Evolutionary conservation across 768 basidiomycete species (phyloP), one percentile per base, ranked within the genome.

Genomic region (Russula lepida): DNA sequence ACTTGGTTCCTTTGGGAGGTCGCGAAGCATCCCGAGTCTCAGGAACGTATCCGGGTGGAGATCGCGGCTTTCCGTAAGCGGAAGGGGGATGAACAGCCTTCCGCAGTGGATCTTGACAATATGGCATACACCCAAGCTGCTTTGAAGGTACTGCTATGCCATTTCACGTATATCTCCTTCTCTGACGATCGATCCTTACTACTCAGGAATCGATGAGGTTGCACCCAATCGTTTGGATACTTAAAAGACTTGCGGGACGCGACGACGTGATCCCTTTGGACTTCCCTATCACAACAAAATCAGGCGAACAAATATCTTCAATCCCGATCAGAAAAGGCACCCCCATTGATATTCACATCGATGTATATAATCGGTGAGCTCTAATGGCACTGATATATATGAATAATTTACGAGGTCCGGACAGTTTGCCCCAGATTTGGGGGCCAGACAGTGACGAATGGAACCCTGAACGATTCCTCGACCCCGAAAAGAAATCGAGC

Each of bases 391-490:
- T n/a, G n/a, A 3, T 6, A 5, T 9, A 15, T 54, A 30, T 30
- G 35, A 33, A 21, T 11, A 5, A 41, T 6, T n/a, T 23, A 54
- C 27, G 28, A 39, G 39, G 15, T 37, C 35, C 6, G 46, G 21
- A 17, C 33, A 66, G 64, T 17, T n/a, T 59, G 35, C 57, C 57
- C 0, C 62, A 60, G 58, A 28, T 64, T 39, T 66, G 64, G 64
- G 64, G 64, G n/a, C 44, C 53, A 9, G 63, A 66, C 41, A 58
- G 62, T 19, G 37, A 64, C 13, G 43, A 59, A 35, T 66, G 64
- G 64, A 59, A 64, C 6, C 64, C 64, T 5, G 58, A 60, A 23
- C 64, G 64, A 8, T 66, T 66, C 47, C 62, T 66, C 30, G 55
- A 64, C 25, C 8, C 51, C 3, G 63, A 66, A 51, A 64, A 41